phyloP scores from a whole-genome alignment of 1,284 basidiomycete species.

The Moesziomyces sp. region DNA sequence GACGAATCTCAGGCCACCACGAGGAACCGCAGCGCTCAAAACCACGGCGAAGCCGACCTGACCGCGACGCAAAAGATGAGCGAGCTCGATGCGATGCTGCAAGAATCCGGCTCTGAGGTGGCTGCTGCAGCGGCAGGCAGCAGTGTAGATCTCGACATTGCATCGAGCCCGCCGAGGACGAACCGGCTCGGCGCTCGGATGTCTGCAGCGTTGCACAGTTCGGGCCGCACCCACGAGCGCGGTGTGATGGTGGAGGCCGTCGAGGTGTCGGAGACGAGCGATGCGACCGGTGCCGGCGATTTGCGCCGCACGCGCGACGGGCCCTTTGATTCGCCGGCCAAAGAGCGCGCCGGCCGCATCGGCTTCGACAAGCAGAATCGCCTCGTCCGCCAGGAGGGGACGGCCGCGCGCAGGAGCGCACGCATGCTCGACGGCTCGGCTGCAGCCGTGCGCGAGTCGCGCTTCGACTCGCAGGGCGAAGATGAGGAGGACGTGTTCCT shows the following conservation, averaged over 20 bases:
- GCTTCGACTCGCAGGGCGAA: slow-evolving; percentile 49
- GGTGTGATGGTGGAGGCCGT: not conserved
- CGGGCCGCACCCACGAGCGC: slow-evolving; percentile 8
- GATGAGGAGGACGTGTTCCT: slow-evolving; percentile 48
- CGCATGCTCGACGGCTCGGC: slow-evolving; percentile 31
- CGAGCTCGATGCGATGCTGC: slow-evolving; percentile 32
- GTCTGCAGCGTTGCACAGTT: slow-evolving; percentile 28
- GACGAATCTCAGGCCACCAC: slow-evolving; percentile 8
- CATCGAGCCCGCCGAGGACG: slow-evolving; percentile 37
- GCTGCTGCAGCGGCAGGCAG: not conserved
- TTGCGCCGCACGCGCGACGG: slow-evolving; percentile 17
- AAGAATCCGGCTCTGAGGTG: slow-evolving; percentile 10
- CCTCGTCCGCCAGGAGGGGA: slow-evolving; percentile 17
- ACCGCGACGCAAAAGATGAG: slow-evolving; percentile 28
- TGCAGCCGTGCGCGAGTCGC: slow-evolving; percentile 32
- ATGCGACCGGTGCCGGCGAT: slow-evolving; percentile 4
- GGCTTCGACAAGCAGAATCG: slow-evolving; percentile 46
- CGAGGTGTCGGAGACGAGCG: slow-evolving; percentile 21
- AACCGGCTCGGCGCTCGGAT: slow-evolving; percentile 14
- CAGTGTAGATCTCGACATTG: slow-evolving; percentile 30
- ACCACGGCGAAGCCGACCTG: slow-evolving; percentile 5
- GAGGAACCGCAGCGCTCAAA: not conserved
- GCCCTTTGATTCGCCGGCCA: slow-evolving; percentile 35
- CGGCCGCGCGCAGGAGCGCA: slow-evolving; percentile 4
- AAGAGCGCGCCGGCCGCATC: slow-evolving; percentile 34